phyloP scores from a whole-genome alignment of 768 basidiomycete species.

The Sporobolomyces roseus region DNA sequence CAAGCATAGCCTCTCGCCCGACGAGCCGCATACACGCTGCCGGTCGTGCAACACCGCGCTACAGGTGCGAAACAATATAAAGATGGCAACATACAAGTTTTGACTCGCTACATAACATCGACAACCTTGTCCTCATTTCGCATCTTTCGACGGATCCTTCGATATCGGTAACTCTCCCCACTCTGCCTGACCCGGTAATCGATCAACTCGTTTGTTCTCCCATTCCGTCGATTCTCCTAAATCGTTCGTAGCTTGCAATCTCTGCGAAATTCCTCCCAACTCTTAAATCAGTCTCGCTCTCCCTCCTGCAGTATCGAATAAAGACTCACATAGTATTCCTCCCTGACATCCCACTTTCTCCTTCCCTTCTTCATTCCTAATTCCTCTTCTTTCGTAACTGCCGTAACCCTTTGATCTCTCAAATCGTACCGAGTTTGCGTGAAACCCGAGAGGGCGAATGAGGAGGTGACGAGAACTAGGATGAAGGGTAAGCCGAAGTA shows the following conservation, averaged over 20 bases:
- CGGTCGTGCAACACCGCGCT: too few species aligned
- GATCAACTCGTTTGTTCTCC: slow-evolving; percentile 77
- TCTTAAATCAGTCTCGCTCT: too few species aligned
- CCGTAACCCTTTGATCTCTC: slow-evolving; percentile 71
- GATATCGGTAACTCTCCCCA: slow-evolving; percentile 74
- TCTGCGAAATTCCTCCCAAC: too few species aligned
- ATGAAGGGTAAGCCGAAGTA: slow-evolving; percentile 85
- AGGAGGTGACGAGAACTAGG: slow-evolving; percentile 75
- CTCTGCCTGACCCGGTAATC: slow-evolving; percentile 83
- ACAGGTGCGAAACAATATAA: too few species aligned
- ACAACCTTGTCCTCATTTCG: neutral
- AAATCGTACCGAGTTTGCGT: slow-evolving; percentile 89
- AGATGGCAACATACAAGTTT: too few species aligned
- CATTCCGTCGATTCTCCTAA: slow-evolving; percentile 61
- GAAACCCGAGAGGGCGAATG: slow-evolving; percentile 73
- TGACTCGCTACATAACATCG: too few species aligned
- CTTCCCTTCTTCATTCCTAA: slow-evolving; percentile 64
- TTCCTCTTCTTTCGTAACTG: slow-evolving; percentile 74
- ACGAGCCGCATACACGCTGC: too few species aligned
- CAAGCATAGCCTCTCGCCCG: too few species aligned
- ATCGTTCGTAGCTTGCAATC: slow-evolving; percentile 58
- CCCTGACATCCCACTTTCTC: slow-evolving; percentile 84
- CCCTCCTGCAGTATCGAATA: too few species aligned
- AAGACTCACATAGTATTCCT: slow-evolving; percentile 92
- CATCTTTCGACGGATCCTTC: slow-evolving; percentile 4